phyloP scores from a whole-genome alignment of 805 yeast species.

The Candida multigemmis region DNA sequence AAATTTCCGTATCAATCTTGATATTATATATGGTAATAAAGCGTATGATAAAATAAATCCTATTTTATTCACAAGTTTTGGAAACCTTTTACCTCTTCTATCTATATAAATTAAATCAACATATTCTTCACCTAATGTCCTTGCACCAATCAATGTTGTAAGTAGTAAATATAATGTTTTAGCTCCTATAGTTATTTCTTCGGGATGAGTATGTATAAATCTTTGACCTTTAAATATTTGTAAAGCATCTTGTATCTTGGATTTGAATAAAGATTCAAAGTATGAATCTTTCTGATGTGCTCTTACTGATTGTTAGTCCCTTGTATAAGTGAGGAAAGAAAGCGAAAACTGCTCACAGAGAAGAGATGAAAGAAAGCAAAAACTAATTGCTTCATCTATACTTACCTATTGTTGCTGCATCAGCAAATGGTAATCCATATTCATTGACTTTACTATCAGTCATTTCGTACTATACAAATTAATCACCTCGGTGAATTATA shows the following conservation, averaged over 20 bases:
- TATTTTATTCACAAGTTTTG: constrained; percentile 35
- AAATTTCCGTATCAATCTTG: constrained; percentile 16
- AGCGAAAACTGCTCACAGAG: background rate
- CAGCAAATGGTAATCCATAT: constrained; percentile 53
- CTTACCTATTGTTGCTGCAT: constrained; percentile 79
- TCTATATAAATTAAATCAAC: constrained; percentile 68
- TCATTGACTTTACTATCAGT: constrained; percentile 5
- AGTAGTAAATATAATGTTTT: constrained; percentile 57
- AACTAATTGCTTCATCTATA: constrained; percentile 5
- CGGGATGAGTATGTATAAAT: constrained; percentile 53
- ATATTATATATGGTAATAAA: constrained; percentile 48
- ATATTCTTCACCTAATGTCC: constrained; percentile 92
- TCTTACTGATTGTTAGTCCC: constrained; percentile 44
- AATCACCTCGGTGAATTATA: background rate
- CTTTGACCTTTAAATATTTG: constrained; percentile 53
- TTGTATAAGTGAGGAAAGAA: background rate
- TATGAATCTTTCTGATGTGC: constrained; percentile 87
- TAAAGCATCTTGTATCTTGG: constrained; percentile 47
- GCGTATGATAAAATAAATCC: constrained; percentile 56
- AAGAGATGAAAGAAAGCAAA: background rate
- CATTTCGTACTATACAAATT: background rate
- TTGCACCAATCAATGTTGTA: constrained; percentile 67
- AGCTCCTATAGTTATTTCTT: constrained; percentile 49
- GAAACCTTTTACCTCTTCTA: constrained; percentile 41
- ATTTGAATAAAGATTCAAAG: constrained; percentile 46